phyloP scores from a whole-genome alignment of 2,329 filamentous ascomycete genomes.

The Colletotrichum coccodes region DNA sequence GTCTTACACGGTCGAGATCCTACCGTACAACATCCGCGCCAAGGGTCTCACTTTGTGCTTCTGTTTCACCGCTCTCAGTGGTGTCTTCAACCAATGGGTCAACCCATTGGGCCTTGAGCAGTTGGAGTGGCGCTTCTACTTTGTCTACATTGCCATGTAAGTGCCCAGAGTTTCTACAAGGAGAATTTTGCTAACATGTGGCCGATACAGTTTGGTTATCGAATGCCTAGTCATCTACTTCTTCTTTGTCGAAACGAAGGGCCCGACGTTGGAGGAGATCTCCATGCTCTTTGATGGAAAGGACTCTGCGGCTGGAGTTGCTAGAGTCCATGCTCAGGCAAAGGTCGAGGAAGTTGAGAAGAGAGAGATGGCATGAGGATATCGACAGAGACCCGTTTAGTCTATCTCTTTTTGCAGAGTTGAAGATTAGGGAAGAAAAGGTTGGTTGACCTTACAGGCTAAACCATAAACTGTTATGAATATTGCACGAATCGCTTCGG shows the following conservation, averaged over 20 bases:
- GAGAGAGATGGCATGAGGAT: background rate
- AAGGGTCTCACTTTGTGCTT: constrained; percentile 35
- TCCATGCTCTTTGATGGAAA: constrained; percentile 26
- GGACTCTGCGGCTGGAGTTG: constrained; percentile 22
- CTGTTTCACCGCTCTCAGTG: constrained; percentile 33
- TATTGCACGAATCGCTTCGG: too few species aligned
- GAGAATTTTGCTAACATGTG: background rate
- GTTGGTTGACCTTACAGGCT: too few species aligned
- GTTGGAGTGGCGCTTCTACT: constrained; percentile 54
- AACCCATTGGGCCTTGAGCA: constrained; percentile 56
- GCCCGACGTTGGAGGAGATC: constrained; percentile 62
- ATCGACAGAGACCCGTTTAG: background rate
- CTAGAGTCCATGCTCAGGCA: constrained; percentile 12
- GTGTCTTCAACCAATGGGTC: constrained; percentile 50
- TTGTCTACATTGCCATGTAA: constrained; percentile 50
- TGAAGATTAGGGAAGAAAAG: too few species aligned
- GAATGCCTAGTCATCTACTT: constrained; percentile 51
- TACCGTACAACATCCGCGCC: constrained; percentile 24
- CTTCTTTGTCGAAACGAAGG: constrained; percentile 58
- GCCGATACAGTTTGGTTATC: constrained; percentile 37
- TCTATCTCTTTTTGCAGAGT: too few species aligned
- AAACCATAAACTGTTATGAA: too few species aligned
- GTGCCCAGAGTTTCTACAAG: background rate
- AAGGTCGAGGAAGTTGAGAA: constrained; percentile 11
- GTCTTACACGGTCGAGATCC: constrained; percentile 46